phyloP scores from a whole-genome alignment of 164 flowering plant genomes.

The Sextonia rubra region DNA sequence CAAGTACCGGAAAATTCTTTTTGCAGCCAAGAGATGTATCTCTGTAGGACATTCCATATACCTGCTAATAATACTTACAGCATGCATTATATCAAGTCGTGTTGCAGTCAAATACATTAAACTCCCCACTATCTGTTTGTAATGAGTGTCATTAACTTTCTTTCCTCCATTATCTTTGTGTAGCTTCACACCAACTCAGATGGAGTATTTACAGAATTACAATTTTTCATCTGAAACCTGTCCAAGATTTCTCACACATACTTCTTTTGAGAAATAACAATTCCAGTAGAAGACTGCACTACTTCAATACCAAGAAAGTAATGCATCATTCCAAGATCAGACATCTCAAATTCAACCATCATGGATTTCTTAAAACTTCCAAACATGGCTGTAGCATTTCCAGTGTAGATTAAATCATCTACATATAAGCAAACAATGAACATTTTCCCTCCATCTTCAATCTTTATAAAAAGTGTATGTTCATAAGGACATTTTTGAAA shows the following conservation, averaged over 20 bases:
- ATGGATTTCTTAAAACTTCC: constrained; percentile 3
- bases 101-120: neutral
- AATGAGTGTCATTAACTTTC: neutral
- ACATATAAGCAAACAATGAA: neutral
- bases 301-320: constrained; percentile 1
- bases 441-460: no score
- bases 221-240: neutral
- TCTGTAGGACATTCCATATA: neutral
- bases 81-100: neutral
- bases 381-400: neutral
- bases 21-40: constrained; percentile 1
- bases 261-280: neutral
- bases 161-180: neutral
- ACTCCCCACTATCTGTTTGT: constrained; percentile 4
- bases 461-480: no score
- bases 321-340: neutral
- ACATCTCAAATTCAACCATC: constrained; percentile 1
- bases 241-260: no score
- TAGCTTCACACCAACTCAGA: constrained; percentile 1
- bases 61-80: neutral
- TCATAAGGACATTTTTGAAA: no score
- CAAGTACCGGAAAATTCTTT: no score
- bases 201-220: constrained; percentile 2
- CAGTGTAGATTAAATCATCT: neutral
- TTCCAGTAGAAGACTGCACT: neutral